Base-by-base conservation (phyloP, 2,329 filamentous ascomycete species). In the Neonectria coccinea region DNA sequence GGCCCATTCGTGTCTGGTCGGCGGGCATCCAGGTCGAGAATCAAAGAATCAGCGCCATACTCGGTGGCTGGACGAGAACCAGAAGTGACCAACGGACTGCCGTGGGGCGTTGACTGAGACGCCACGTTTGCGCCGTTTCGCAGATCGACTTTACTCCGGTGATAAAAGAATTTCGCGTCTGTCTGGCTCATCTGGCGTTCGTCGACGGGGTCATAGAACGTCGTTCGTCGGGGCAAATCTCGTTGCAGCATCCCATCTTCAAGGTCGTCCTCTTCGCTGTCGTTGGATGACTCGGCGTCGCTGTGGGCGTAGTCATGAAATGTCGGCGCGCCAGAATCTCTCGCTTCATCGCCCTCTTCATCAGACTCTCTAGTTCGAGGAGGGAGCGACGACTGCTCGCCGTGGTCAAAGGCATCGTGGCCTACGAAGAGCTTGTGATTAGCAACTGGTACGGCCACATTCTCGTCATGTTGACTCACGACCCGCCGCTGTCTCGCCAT, bases 101-200 rank as follows among this genome's bases (percentile, higher is more conserved):
- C 80, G 20, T 81, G 79, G 10, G 83, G 81, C 12, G 82, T 83
- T 44, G 75, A 69, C 53, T 84, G 81, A 57, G 76, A 77, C 76
- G 79, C 82, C 62, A 70, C 76, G 73, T 77, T 63, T 70, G 78
- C 62, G 73, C 75, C 54, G 69, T 70, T 72, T 78, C 84, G 70
- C 74, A 75, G 60, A 67, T 91, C 91, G 62, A 90, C 83, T 78
- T 94, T 92, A 79, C 93, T 94, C 70, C 92, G 87, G 81, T 97
- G 95, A 79, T 97, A 99, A 82, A 98, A 97, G 67, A 97, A 86
- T 79, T 97, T 98, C 64, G 95, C 93, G 77, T 99, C 96, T 27
- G 92, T 91, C 78, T 97, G 94, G 75, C 91, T 97, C 89, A 97
- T 92, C 75, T 95, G 92, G 74, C 96, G 97, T 80, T 99, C 96